Evolutionary conservation across 2,329 filamentous ascomycete genomes (phyloP).

Genomic region (Volutella citrinella): DNA sequence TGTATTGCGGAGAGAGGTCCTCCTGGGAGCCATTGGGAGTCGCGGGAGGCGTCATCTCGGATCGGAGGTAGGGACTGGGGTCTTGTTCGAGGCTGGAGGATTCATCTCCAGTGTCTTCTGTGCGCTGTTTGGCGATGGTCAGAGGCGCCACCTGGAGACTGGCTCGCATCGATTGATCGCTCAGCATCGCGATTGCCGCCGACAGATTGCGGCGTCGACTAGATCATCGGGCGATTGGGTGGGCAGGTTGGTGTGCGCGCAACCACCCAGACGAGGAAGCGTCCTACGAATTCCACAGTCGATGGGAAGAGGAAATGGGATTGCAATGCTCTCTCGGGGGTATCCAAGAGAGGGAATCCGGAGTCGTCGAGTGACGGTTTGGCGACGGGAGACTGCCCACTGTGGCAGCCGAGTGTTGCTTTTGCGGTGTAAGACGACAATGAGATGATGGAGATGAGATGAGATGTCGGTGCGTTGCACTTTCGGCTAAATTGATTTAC

Average conservation of each 20-base stretch:
- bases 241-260: too few relatives aligned
- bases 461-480: not conserved
- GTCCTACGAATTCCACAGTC: slow-evolving; percentile 9
- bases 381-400: slow-evolving; percentile 4
- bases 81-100: slow-evolving; percentile 28
- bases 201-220: slow-evolving; percentile 17
- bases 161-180: slow-evolving; percentile 47
- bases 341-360: slow-evolving; percentile 19
- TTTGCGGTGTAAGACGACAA: slow-evolving; percentile 17
- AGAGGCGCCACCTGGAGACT: slow-evolving; percentile 62
- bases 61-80: slow-evolving; percentile 43
- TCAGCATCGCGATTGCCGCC: slow-evolving; percentile 35
- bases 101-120: slow-evolving; percentile 27
- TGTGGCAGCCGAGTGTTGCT: slow-evolving; percentile 2
- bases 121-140: slow-evolving; percentile 44
- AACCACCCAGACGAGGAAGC: slow-evolving; percentile 19
- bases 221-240: slow-evolving; percentile 26
- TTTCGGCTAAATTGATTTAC: too few relatives aligned
- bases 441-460: slow-evolving; percentile 5
- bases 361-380: slow-evolving; percentile 1
- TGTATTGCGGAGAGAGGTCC: slow-evolving; percentile 42
- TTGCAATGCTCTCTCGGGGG: too few relatives aligned
- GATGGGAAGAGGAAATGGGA: not conserved
- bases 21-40: slow-evolving; percentile 70
- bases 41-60: slow-evolving; percentile 73